These are phyloP conservation scores for Dactylellina cionopaga DNA, from an alignment of 2,329 filamentous ascomycete genomes.

Conservation along the genomic window DNA sequence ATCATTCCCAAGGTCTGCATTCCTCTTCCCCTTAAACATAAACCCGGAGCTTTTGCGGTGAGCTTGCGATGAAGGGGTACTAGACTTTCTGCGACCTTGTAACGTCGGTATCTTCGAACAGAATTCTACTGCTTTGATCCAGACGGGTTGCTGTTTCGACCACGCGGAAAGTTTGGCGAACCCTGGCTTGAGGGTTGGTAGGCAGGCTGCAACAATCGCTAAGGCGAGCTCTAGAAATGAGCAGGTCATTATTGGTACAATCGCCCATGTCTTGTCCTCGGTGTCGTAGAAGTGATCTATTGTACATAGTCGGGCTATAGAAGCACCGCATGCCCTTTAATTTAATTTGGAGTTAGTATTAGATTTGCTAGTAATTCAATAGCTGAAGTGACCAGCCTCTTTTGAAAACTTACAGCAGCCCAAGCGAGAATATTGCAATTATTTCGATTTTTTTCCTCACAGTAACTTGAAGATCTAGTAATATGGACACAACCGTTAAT, in stretches of 20 bases:
- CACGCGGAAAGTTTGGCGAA: slow-evolving; percentile 21
- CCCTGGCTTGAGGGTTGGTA: slow-evolving; percentile 40
- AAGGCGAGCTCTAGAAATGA: slow-evolving; percentile 28
- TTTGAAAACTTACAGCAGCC: slow-evolving; percentile 20
- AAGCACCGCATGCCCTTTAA: slow-evolving; percentile 32
- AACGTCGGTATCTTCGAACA: slow-evolving; percentile 22
- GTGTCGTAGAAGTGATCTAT: slow-evolving; percentile 30
- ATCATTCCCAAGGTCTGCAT: slow-evolving; percentile 5
- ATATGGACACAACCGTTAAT: background rate
- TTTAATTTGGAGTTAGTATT: no score
- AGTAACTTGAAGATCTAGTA: slow-evolving; percentile 28
- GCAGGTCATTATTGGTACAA: slow-evolving; percentile 42
- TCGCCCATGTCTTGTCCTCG: slow-evolving; percentile 38
- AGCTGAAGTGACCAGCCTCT: background rate
- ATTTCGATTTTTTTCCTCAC: slow-evolving; percentile 38
- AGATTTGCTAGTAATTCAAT: no score
- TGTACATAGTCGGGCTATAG: slow-evolving; percentile 31
- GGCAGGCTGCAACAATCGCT: slow-evolving; percentile 27
- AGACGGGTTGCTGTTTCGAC: slow-evolving; percentile 2
- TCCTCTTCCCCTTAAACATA: background rate
- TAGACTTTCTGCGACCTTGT: slow-evolving; percentile 2
- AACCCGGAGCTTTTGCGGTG: background rate
- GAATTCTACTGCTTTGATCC: background rate
- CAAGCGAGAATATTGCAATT: slow-evolving; percentile 35
- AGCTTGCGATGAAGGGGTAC: background rate